Evolutionary conservation across 768 basidiomycete genomes (phyloP).

Genomic region (Cubamyces lactineus): DNA sequence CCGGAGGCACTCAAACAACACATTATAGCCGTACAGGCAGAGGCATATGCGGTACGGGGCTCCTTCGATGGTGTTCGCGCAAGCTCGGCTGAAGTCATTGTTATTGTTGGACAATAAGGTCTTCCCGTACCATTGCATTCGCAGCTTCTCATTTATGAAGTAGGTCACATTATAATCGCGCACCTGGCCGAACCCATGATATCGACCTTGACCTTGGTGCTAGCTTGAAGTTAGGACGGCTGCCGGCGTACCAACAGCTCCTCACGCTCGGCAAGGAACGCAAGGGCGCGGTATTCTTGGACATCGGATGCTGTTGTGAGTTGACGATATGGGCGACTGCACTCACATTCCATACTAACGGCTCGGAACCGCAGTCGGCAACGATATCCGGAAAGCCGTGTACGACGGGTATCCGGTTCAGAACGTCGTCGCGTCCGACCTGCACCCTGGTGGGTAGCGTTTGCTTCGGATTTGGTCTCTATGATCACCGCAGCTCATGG

Average conservation of each 20-base stretch:
- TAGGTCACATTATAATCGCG: background rate
- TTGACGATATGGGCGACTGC: background rate
- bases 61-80: background rate
- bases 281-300: slow-evolving; percentile 40
- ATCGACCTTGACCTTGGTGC: background rate
- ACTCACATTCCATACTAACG: background rate
- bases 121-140: slow-evolving; percentile 32
- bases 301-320: slow-evolving; percentile 48
- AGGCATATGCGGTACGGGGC: slow-evolving; percentile 25
- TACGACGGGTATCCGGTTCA: slow-evolving; percentile 44
- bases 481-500: background rate
- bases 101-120: slow-evolving; percentile 7
- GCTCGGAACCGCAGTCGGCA: slow-evolving; percentile 37
- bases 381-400: slow-evolving; percentile 41
- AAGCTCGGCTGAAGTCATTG: background rate
- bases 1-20: slow-evolving; percentile 30
- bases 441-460: slow-evolving; percentile 35
- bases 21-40: slow-evolving; percentile 27
- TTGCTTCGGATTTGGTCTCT: background rate
- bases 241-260: slow-evolving; percentile 27
- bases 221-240: slow-evolving; percentile 23
- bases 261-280: slow-evolving; percentile 40
- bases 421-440: slow-evolving; percentile 41
- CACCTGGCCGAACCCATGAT: too few relatives aligned
- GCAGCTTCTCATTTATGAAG: slow-evolving; percentile 24